Base-by-base conservation (phyloP, 139 green algal genomes). In the Micromonas commoda region DNA sequence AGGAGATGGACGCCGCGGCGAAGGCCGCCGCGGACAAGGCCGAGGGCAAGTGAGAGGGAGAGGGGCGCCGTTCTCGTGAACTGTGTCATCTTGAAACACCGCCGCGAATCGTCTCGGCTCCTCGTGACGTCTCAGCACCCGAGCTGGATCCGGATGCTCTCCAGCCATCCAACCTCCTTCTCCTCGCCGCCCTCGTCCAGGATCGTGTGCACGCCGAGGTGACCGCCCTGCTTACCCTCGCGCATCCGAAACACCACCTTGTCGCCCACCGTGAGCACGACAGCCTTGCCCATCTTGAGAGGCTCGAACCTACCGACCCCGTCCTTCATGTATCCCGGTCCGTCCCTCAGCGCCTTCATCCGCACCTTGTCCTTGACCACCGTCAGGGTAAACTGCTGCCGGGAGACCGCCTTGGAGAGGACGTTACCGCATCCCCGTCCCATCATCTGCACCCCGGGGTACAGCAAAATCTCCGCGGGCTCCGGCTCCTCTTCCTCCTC, bases 151-250 rank as follows among this genome's bases (percentile, higher is more conserved):
- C n/a, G n/a, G n/a, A n/a, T n/a, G n/a, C n/a, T n/a, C n/a, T n/a
- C n/a, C n/a, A n/a, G n/a, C n/a, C n/a, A n/a, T n/a, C n/a, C n/a
- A n/a, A n/a, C n/a, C n/a, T n/a, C 16, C 45, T 70, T 34, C 63
- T 39, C 63, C 1, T 32, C 68, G 37, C 21, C 23, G 19, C 37
- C 24, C 31, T 51, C 16, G 2, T 75, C 68, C 35, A 63, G 34
- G 37, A 75, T 24, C 35, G 19, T 39, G 61, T 63, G 61, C 37
- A 75, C 38, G 29, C 68, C 68, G n/a, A 61, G 34, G 68, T 75
- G 68, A 32, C 68, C 68, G 29, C 68, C 68, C 19, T 34, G 31
- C n/a, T 61, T 60, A 32, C 68, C 68, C 37, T 75, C 68, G 1
- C 68, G 34, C 2, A 75, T 32, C 6, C 68, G 68, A 26, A 64